Conservation (phyloP, 495 filamentous ascomycete species). For the Annulohypoxylon moriforme region DNA sequence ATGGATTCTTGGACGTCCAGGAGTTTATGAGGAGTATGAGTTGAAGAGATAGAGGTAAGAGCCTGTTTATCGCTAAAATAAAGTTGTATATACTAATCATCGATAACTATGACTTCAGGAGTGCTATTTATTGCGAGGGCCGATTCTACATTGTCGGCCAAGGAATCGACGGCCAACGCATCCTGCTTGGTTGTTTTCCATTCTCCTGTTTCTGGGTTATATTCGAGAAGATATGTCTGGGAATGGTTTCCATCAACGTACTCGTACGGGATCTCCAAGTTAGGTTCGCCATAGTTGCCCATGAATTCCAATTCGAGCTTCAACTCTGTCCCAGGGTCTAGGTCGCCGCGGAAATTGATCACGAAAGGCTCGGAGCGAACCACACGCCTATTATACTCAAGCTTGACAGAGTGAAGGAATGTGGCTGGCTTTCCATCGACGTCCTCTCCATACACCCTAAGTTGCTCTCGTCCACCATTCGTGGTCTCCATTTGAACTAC, state of each 20-base stretch:
- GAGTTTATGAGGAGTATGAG: slow-evolving; percentile 39
- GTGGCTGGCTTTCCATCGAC: slow-evolving; percentile 57
- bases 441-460: slow-evolving; percentile 52
- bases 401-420: slow-evolving; percentile 55
- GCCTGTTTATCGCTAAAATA: not conserved
- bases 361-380: slow-evolving; percentile 54
- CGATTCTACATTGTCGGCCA: not conserved
- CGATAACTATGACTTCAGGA: not conserved
- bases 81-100: not conserved
- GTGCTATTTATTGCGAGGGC: not conserved
- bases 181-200: slow-evolving; percentile 47
- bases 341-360: slow-evolving; percentile 46
- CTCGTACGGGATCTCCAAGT: slow-evolving; percentile 47
- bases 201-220: slow-evolving; percentile 52
- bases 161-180: not conserved
- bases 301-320: slow-evolving; percentile 59
- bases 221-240: slow-evolving; percentile 53
- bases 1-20: slow-evolving; percentile 27
- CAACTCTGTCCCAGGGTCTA: slow-evolving; percentile 43
- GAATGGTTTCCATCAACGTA: slow-evolving; percentile 6
- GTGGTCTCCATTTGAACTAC: slow-evolving; percentile 43
- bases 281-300: slow-evolving; percentile 60
- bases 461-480: slow-evolving; percentile 32
- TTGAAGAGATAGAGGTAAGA: not conserved
- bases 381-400: slow-evolving; percentile 50